These are phyloP conservation scores for Sordaria brevicollis DNA, from an alignment of 495 filamentous ascomycete genomes.

Conservation along the genomic window DNA sequence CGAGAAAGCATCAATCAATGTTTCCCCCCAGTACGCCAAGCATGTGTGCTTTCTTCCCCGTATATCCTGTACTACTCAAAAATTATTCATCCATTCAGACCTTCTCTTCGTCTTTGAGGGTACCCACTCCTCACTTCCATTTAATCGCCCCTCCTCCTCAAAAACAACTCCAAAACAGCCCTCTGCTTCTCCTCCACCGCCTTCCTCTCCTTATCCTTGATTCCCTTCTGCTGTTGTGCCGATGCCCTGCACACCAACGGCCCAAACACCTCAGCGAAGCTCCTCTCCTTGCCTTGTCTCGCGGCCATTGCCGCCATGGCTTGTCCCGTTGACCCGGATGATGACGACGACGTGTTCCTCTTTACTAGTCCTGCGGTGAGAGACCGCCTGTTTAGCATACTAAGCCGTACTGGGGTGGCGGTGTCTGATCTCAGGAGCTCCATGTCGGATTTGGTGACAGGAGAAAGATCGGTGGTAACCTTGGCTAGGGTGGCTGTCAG, in stretches of 20 bases:
- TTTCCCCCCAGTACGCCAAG: not conserved
- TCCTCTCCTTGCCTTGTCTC: slow-evolving; percentile 34
- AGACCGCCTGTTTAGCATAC: slow-evolving; percentile 22
- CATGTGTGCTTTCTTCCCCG: not conserved
- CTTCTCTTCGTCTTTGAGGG: too few relatives aligned
- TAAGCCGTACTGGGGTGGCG: slow-evolving; percentile 8
- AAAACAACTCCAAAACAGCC: slow-evolving; percentile 30
- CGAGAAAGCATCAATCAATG: not conserved
- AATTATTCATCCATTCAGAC: not conserved
- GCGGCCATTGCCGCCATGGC: slow-evolving; percentile 22
- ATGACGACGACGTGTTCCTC: not conserved
- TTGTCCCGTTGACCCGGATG: slow-evolving; percentile 9
- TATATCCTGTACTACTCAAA: not conserved
- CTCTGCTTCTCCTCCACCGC: slow-evolving; percentile 34
- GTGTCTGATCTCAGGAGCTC: slow-evolving; percentile 16
- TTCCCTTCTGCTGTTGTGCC: slow-evolving; percentile 12
- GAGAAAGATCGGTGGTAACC: slow-evolving; percentile 36
- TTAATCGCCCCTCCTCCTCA: slow-evolving; percentile 15
- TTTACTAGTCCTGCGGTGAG: slow-evolving; percentile 13
- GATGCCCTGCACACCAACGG: slow-evolving; percentile 33
- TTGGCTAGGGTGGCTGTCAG: slow-evolving; percentile 62
- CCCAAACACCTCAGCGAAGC: slow-evolving; percentile 38
- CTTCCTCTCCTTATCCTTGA: slow-evolving; percentile 36
- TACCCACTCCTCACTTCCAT: not conserved
- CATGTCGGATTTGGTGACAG: slow-evolving; percentile 26